Conservation (phyloP, 768 basidiomycete genomes). For the Phylloporus rhodoxanthus region DNA sequence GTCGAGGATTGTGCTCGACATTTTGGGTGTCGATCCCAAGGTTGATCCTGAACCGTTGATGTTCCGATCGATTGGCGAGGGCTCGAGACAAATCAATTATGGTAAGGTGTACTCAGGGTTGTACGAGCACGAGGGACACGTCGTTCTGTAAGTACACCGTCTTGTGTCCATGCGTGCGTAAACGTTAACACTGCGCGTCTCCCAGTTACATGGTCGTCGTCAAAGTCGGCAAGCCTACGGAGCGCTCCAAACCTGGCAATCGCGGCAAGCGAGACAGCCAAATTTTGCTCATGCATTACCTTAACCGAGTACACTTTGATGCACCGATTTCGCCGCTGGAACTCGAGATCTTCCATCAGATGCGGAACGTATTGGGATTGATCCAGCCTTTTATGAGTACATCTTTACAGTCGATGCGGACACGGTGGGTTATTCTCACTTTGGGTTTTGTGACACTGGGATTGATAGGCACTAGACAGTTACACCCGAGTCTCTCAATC, state of each 20-base stretch:
- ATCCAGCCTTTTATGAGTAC: too few species aligned
- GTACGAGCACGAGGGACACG: constrained; percentile 92
- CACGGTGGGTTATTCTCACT: constrained; percentile 49
- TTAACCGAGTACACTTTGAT: too few species aligned
- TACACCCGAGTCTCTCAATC: constrained; percentile 84
- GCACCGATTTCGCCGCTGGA: too few species aligned
- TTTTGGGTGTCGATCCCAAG: constrained; percentile 85
- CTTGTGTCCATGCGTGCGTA: background rate
- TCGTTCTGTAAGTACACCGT: constrained; percentile 70
- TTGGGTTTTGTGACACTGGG: background rate
- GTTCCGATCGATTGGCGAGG: constrained; percentile 91
- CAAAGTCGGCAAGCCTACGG: constrained; percentile 92
- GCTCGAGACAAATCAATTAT: constrained; percentile 83
- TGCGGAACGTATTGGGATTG: too few species aligned
- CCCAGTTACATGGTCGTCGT: constrained; percentile 83
- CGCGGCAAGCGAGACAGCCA: constrained; percentile 94
- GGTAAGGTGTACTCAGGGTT: constrained; percentile 93
- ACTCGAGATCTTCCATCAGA: too few species aligned
- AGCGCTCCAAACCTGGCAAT: constrained; percentile 89
- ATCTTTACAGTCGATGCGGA: constrained; percentile 97
- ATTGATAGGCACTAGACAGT: constrained; percentile 53
- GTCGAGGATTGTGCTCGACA: constrained; percentile 87
- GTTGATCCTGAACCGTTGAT: constrained; percentile 86
- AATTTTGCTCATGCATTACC: too few species aligned
- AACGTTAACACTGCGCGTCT: constrained; percentile 11